These are phyloP conservation scores for Globisporangium nagaii DNA, from an alignment of 352 stramenopile genomes.

Conservation along the genomic window DNA sequence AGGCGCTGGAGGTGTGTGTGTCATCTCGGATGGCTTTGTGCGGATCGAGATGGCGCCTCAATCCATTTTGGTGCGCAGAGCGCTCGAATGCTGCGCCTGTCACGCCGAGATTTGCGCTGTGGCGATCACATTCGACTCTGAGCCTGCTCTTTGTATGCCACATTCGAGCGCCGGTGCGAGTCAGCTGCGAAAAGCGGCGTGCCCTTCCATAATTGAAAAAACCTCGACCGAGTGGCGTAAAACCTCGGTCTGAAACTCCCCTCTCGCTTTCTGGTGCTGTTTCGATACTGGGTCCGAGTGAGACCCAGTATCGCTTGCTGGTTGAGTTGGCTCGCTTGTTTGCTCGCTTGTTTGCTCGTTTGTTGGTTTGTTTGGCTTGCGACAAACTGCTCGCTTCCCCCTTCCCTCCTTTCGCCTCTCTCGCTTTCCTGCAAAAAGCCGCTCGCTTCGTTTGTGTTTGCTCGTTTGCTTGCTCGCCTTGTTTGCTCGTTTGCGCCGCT, in stretches of 20 bases:
- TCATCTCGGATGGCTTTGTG: no score
- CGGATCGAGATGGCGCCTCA: no score
- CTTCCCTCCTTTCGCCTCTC: conserved; percentile 2
- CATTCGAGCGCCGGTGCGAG: no score
- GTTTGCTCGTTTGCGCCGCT: neutral
- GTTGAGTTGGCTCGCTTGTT: neutral
- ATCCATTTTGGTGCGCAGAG: no score
- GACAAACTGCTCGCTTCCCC: neutral
- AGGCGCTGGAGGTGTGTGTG: no score
- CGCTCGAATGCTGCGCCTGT: no score
- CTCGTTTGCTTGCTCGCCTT: conserved; percentile 2
- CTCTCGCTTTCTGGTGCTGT: neutral
- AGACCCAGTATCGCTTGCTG: no score
- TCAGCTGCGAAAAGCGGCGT: neutral
- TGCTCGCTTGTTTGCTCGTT: no score
- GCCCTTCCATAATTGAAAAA: no score
- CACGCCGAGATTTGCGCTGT: neutral
- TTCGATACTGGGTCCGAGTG: neutral
- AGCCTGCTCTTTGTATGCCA: neutral
- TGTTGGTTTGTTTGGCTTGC: neutral
- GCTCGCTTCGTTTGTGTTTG: neutral
- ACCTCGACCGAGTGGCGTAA: no score
- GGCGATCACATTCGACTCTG: neutral
- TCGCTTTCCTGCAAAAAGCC: neutral
- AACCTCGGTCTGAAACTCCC: neutral